Base-by-base conservation (phyloP, 805 yeast genomes). In the Komagataella ulmi region DNA sequence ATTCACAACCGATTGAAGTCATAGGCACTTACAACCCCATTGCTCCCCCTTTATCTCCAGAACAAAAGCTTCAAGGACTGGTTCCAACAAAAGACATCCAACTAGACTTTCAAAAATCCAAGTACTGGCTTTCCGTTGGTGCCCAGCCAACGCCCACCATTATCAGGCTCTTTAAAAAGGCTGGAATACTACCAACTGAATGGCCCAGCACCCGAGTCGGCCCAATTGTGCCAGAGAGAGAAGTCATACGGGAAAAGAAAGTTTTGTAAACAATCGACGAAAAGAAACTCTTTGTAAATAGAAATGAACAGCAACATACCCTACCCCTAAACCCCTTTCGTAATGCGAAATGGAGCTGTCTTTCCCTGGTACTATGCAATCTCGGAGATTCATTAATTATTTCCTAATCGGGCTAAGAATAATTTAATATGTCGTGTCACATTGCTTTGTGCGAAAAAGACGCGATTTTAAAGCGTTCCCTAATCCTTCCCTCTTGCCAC, bases 41-140 rank as follows among this genome's bases (percentile, higher is more conserved):
- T 21, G 86, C 97, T 3, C 73, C 75, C 50, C 85, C 91, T 30
- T 65, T 83, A 52, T 73, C 84, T 0, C 78, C 81, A 19, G 77
- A 73, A 55, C 88, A 85, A 60, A 70, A 69, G 56, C 78, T 74
- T 45, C 64, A 63, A 18, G 86, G 85, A 8, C 63, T 67, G 43
- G 69, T 71, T 45, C 86, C 90, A 10, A 73, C 76, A 49, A 91
- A 93, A 65, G 89, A 89, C 58, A 78, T 91, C 45, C 77, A 82
- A 57, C 70, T 93, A 44, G 98, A 93, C 64, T 89, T 93, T 63
- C 80, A 81, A 56, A 80, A 97, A 60, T 80, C 96, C 4, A 88
- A 88, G 65, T 93, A 93, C 68, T 93, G 99, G 99, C 71, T 93
- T 43, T 96, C 97, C 60, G 96, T 88, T 17, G 99, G 99, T 10